phyloP scores from a whole-genome alignment of 2,329 filamentous ascomycete genomes.

The Apiospora aurea region DNA sequence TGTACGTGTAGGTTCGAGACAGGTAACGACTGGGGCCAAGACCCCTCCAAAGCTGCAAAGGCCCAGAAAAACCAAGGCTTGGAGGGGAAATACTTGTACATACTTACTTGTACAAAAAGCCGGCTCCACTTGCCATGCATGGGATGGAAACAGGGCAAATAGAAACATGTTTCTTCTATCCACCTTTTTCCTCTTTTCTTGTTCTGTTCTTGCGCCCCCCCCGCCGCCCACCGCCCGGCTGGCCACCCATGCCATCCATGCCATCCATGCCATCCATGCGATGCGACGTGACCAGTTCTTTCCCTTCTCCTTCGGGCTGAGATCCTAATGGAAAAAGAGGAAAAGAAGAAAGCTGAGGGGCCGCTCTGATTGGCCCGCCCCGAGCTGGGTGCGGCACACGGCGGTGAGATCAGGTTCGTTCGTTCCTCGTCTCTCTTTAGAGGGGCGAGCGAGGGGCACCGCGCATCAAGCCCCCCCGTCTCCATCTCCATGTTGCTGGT shows the following conservation, averaged over 20 bases:
- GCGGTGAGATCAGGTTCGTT: slow-evolving; percentile 10
- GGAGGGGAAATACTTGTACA: not conserved
- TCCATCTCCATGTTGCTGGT: slow-evolving; percentile 6
- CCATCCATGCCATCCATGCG: slow-evolving; percentile 5
- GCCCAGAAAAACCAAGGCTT: slow-evolving; percentile 5
- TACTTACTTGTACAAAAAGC: not conserved
- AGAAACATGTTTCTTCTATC: slow-evolving; percentile 8
- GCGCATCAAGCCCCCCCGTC: not conserved
- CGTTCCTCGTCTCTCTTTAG: not conserved
- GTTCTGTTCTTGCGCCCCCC: not conserved
- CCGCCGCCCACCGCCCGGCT: not conserved
- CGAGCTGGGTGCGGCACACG: not conserved
- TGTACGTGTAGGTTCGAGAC: not conserved
- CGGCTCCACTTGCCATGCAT: slow-evolving; percentile 18
- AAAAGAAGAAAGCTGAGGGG: not conserved
- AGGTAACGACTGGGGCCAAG: slow-evolving; percentile 7
- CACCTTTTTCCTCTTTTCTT: not conserved
- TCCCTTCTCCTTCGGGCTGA: slow-evolving; percentile 5
- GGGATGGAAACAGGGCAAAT: slow-evolving; percentile 12
- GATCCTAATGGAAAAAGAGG: not conserved
- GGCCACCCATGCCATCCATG: slow-evolving; percentile 7
- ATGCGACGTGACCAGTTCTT: not conserved
- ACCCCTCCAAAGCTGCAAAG: not conserved
- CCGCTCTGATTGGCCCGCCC: not conserved
- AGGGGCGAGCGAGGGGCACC: slow-evolving; percentile 3